Conservation (phyloP, 148 eudicot species). For the Suaeda aralocaspica region DNA sequence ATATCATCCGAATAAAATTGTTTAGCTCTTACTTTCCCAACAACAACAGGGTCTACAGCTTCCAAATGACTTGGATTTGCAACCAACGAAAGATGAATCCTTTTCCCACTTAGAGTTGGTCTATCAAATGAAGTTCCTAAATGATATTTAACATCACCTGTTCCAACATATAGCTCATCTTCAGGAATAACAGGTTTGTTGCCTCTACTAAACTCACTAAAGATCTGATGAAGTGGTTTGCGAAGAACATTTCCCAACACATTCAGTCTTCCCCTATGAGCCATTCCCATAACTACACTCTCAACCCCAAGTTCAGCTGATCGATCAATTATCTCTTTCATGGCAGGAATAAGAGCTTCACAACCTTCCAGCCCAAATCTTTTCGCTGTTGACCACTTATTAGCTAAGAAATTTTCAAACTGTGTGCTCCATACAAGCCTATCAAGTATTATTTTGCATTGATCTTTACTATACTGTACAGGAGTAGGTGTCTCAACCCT, state of each 20-base stretch:
- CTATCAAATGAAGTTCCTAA: slow-evolving; percentile 92
- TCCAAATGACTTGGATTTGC: slow-evolving; percentile 94
- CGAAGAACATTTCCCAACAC: slow-evolving; percentile 89
- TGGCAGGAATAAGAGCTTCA: slow-evolving; percentile 91
- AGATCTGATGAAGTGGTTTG: slow-evolving; percentile 78
- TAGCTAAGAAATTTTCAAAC: slow-evolving; percentile 87
- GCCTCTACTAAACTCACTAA: slow-evolving; percentile 85
- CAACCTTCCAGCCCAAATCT: slow-evolving; percentile 93
- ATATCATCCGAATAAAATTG: slow-evolving; percentile 68
- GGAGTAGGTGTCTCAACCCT: slow-evolving; percentile 79
- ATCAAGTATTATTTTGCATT: slow-evolving; percentile 84
- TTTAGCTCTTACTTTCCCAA: slow-evolving; percentile 90
- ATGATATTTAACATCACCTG: slow-evolving; percentile 90
- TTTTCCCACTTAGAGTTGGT: slow-evolving; percentile 80
- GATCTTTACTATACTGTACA: slow-evolving; percentile 58
- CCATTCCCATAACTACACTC: slow-evolving; percentile 88
- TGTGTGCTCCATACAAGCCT: slow-evolving; percentile 87
- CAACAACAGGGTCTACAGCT: slow-evolving; percentile 86
- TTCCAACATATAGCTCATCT: slow-evolving; percentile 81
- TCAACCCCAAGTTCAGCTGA: slow-evolving; percentile 89
- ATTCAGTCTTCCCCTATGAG: slow-evolving; percentile 85
- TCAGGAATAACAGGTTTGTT: slow-evolving; percentile 41
- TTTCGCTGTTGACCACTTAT: slow-evolving; percentile 91
- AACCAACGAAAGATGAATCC: slow-evolving; percentile 84
- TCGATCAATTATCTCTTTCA: slow-evolving; percentile 94